Conservation (phyloP, 108 stramenopile genomes). For the Conticribra guillardii region DNA sequence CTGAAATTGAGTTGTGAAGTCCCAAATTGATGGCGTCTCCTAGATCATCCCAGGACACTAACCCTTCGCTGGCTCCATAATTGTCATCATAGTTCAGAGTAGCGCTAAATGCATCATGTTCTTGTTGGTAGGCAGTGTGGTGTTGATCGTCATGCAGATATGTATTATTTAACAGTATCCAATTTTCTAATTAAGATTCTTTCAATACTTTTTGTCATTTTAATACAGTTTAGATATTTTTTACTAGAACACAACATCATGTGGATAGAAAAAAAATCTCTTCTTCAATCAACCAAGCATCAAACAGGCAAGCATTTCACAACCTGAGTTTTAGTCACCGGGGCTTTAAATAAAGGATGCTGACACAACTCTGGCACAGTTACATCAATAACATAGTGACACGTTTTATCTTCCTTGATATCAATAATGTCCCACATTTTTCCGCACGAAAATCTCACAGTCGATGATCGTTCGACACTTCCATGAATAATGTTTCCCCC, state of each 20-base stretch:
- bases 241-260: neutral
- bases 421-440: constrained; percentile 49
- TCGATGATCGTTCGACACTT: constrained; percentile 67
- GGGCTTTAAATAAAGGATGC: constrained; percentile 79
- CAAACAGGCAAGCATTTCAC: constrained; percentile 77
- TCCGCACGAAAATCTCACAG: constrained; percentile 81
- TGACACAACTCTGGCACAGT: constrained; percentile 77
- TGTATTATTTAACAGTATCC: neutral
- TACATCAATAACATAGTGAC: constrained; percentile 85
- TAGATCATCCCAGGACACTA: neutral
- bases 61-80: too few relatives aligned
- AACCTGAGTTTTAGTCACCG: constrained; percentile 73
- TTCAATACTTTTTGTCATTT: too few relatives aligned
- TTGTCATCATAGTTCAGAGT: too few relatives aligned
- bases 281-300: neutral
- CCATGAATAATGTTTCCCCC: constrained; percentile 69
- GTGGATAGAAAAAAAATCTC: neutral
- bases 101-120: too few relatives aligned
- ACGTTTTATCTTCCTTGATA: constrained; percentile 87
- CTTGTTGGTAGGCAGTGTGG: too few relatives aligned
- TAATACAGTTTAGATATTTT: neutral
- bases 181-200: too few relatives aligned
- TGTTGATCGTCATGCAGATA: neutral
- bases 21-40: neutral
- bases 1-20: neutral